Evolutionary conservation across 257 asterid genomes (phyloP).

Genomic region (Gynochthodes officinalis): DNA sequence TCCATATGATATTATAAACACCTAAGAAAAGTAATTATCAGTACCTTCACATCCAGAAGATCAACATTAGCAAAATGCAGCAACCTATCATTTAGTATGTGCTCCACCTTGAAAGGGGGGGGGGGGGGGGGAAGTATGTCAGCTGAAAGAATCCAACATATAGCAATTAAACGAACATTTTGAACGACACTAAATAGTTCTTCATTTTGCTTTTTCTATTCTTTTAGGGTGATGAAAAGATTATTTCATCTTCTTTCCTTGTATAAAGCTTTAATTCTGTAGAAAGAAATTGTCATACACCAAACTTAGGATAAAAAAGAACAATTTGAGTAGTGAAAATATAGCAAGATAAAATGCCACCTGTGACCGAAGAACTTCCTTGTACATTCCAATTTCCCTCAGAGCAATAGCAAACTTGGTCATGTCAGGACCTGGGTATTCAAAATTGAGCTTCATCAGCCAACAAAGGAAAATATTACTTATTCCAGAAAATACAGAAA

Average conservation of each 20-base stretch:
- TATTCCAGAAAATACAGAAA: background rate
- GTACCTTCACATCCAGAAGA: slow-evolving; percentile 90
- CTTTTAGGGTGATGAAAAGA: background rate
- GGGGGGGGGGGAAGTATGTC: background rate
- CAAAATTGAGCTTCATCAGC: slow-evolving; percentile 27
- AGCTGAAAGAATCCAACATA: slow-evolving; percentile 3
- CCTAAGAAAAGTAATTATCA: slow-evolving; percentile 13
- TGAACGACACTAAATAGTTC: background rate
- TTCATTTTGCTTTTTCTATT: background rate
- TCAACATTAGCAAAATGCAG: slow-evolving; percentile 66
- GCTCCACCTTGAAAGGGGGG: slow-evolving; percentile 57
- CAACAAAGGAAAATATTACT: background rate
- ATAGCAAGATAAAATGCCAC: slow-evolving; percentile 32
- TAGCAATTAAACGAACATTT: background rate
- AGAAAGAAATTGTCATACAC: background rate
- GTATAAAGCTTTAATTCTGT: background rate
- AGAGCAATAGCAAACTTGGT: slow-evolving; percentile 76
- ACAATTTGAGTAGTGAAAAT: background rate
- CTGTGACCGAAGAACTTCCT: slow-evolving; percentile 92
- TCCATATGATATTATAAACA: background rate
- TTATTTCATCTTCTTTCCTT: background rate
- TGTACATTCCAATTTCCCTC: slow-evolving; percentile 90
- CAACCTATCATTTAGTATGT: slow-evolving; percentile 59
- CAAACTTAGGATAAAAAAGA: background rate
- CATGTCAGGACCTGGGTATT: slow-evolving; percentile 82